Evolutionary conservation across 768 basidiomycete species (phyloP).

Genomic region (Hygrocybe coccinea): DNA sequence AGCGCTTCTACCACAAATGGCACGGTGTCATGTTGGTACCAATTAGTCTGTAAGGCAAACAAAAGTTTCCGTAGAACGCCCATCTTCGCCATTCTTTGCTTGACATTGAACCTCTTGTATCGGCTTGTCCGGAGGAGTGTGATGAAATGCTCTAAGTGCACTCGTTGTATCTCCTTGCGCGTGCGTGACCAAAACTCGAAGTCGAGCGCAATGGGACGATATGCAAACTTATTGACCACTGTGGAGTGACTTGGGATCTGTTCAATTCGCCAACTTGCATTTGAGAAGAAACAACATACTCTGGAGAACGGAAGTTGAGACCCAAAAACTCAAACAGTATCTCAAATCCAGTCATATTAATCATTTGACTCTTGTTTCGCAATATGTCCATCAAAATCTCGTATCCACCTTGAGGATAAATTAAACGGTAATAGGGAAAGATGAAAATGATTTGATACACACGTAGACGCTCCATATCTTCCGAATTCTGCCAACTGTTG

Average conservation of each 20-base stretch:
- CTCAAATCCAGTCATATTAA: slow-evolving; percentile 79
- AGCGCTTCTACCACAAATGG: slow-evolving; percentile 56
- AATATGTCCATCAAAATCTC: slow-evolving; percentile 78
- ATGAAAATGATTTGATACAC: slow-evolving; percentile 25
- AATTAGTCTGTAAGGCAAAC: slow-evolving; percentile 76
- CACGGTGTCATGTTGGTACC: slow-evolving; percentile 57
- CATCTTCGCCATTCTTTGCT: slow-evolving; percentile 67
- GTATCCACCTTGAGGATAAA: slow-evolving; percentile 63
- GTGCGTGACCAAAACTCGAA: slow-evolving; percentile 86
- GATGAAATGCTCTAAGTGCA: slow-evolving; percentile 77
- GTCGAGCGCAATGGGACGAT: slow-evolving; percentile 78
- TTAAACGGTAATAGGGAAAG: background rate
- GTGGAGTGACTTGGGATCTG: slow-evolving; percentile 59
- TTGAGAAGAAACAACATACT: slow-evolving; percentile 45
- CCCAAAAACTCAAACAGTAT: slow-evolving; percentile 84
- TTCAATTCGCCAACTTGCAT: slow-evolving; percentile 1
- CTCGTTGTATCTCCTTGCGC: slow-evolving; percentile 64
- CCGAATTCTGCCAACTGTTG: slow-evolving; percentile 89
- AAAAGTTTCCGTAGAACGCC: slow-evolving; percentile 68
- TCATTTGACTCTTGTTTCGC: slow-evolving; percentile 60
- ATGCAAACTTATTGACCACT: slow-evolving; percentile 76
- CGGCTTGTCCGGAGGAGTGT: slow-evolving; percentile 69
- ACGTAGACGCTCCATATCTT: slow-evolving; percentile 90
- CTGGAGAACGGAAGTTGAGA: slow-evolving; percentile 73
- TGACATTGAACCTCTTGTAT: slow-evolving; percentile 72